A percentile compares a stretch with the other conserved stretches of the same genome.
Conservation (phyloP, 2,329 filamentous ascomycete species). For the Lasiodiplodia sp. region DNA sequence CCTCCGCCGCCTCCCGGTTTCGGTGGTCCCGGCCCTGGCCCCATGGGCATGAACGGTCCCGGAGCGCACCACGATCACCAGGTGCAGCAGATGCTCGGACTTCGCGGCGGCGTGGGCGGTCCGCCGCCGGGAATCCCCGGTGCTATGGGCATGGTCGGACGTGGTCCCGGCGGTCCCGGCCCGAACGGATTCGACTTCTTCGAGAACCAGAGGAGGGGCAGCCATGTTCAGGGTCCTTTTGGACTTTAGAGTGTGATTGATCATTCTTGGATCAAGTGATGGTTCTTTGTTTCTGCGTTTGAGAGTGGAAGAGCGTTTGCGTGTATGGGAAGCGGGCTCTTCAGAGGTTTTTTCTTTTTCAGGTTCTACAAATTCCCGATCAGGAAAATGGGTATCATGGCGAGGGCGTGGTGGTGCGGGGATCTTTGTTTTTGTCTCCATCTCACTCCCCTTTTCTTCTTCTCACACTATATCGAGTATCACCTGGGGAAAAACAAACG, state of each 20-base stretch:
- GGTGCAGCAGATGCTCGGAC: slow-evolving; percentile 20
- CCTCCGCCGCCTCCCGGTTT: slow-evolving; percentile 25
- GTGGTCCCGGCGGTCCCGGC: slow-evolving; percentile 4
- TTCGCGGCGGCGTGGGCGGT: slow-evolving; percentile 19
- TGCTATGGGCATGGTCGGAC: slow-evolving; percentile 14
- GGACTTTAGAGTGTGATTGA: slow-evolving; percentile 15
- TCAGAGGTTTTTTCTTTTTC: background rate
- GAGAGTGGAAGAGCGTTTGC: background rate
- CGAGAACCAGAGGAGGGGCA: slow-evolving; percentile 24
- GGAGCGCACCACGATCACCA: slow-evolving; percentile 15
- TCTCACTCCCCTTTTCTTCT: slow-evolving; percentile 6
- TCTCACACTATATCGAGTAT: slow-evolving; percentile 5
- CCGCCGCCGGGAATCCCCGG: slow-evolving; percentile 26
- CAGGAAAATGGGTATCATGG: slow-evolving; percentile 25
- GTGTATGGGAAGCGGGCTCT: background rate
- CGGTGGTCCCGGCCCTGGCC: slow-evolving; percentile 24
- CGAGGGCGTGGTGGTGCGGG: slow-evolving; percentile 23
- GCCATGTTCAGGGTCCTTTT: slow-evolving; percentile 23
- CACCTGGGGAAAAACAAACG: slow-evolving; percentile 12
- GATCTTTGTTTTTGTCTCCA: slow-evolving; percentile 11
- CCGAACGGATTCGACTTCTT: slow-evolving; percentile 18
- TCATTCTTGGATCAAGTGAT: slow-evolving; percentile 3
- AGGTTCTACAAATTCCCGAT: background rate
- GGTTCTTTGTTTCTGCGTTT: slow-evolving; percentile 1
- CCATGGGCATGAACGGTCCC: slow-evolving; percentile 26